These are phyloP conservation scores for Acidomyces sp. DNA, from an alignment of 495 filamentous ascomycete species.

Conservation along the genomic window DNA sequence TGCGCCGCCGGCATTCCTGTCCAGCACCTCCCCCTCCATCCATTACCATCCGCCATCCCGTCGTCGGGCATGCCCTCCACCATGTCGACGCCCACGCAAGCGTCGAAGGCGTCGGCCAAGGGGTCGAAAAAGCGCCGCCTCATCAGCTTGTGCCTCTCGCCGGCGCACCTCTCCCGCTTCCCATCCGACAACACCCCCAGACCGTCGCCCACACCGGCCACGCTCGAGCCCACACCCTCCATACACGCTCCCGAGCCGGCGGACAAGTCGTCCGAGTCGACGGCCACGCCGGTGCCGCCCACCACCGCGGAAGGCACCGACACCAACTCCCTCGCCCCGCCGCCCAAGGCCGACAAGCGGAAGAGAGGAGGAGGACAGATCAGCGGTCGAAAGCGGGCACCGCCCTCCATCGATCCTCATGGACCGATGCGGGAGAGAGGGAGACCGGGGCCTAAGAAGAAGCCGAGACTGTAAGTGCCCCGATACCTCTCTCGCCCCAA, in stretches of 20 bases:
- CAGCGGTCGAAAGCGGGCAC: constrained; percentile 46
- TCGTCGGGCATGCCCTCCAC: too few species aligned
- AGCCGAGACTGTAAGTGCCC: constrained; percentile 83
- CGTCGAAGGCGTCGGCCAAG: constrained; percentile 12
- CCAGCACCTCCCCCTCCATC: neutral
- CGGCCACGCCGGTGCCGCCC: constrained; percentile 41
- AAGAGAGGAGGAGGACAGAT: constrained; percentile 47
- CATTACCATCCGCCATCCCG: neutral
- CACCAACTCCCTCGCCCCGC: constrained; percentile 37
- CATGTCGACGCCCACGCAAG: constrained; percentile 15
- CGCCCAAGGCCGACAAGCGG: constrained; percentile 44
- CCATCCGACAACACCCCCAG: constrained; percentile 16
- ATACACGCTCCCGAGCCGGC: constrained; percentile 37
- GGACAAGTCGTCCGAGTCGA: constrained; percentile 38
- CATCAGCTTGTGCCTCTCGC: constrained; percentile 10
- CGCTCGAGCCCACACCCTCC: constrained; percentile 18
- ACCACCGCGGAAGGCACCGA: constrained; percentile 33
- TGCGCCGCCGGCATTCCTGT: neutral
- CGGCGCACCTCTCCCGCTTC: constrained; percentile 11
- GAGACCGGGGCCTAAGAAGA: constrained; percentile 93
- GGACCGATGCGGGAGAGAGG: constrained; percentile 35
- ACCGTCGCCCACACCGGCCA: constrained; percentile 34
- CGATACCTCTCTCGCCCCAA: too few species aligned
- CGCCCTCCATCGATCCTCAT: constrained; percentile 24
- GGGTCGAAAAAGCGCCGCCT: constrained; percentile 14